phyloP scores from a whole-genome alignment of 176 grass and related monocot genomes.

The Guadua angustifolia region DNA sequence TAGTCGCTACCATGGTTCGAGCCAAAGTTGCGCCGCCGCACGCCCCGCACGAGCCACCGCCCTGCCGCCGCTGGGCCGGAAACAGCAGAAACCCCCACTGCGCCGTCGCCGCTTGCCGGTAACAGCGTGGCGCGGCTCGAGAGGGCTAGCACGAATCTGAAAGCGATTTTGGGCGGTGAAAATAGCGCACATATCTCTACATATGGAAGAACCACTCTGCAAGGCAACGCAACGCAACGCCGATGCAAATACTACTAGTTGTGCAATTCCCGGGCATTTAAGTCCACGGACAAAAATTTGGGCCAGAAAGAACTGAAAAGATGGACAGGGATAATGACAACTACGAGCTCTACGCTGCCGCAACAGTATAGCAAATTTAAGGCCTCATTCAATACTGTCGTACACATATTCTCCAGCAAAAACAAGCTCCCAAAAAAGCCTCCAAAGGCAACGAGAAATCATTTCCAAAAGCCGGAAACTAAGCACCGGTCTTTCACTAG shows the following conservation, averaged over 20 bases:
- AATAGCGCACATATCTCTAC: too few relatives aligned
- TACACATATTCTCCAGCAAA: slow-evolving; percentile 53
- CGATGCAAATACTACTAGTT: background rate
- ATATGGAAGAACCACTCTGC: too few relatives aligned
- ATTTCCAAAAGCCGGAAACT: background rate
- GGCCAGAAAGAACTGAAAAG: slow-evolving; percentile 7
- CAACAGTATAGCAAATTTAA: slow-evolving; percentile 50
- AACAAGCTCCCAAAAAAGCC: background rate
- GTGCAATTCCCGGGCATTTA: slow-evolving; percentile 24
- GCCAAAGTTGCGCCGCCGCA: too few relatives aligned
- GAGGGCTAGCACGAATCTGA: too few relatives aligned
- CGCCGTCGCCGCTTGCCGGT: too few relatives aligned
- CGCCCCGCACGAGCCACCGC: too few relatives aligned
- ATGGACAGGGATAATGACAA: slow-evolving; percentile 46
- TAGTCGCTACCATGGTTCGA: too few relatives aligned
- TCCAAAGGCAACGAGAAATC: background rate
- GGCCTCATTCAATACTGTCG: slow-evolving; percentile 53
- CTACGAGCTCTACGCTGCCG: slow-evolving; percentile 42
- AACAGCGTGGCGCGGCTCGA: too few relatives aligned
- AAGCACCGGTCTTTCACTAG: background rate
- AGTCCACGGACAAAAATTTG: background rate
- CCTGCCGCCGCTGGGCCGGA: too few relatives aligned
- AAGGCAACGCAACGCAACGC: too few relatives aligned
- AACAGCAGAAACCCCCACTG: too few relatives aligned
- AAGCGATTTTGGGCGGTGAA: too few relatives aligned